Conservation (phyloP, 2,329 filamentous ascomycete genomes). For the Dactylellina cionopaga region DNA sequence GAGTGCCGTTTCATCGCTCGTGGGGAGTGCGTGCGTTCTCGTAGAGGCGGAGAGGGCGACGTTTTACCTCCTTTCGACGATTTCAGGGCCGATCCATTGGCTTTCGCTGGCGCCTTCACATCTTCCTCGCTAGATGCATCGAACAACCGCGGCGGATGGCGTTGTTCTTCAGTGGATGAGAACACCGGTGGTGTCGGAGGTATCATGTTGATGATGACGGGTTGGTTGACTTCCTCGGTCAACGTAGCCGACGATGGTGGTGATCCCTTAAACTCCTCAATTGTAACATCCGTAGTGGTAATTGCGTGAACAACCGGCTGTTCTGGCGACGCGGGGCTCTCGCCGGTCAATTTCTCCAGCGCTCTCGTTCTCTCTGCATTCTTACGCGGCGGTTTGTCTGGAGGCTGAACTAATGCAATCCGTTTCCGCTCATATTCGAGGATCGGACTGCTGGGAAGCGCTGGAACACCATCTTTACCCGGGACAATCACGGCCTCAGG, state of each 20-base stretch:
- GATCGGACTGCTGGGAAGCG: slow-evolving; percentile 42
- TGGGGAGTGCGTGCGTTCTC: slow-evolving; percentile 19
- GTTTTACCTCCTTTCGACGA: slow-evolving; percentile 1
- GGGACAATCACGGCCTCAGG: slow-evolving; percentile 46
- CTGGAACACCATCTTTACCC: slow-evolving; percentile 36
- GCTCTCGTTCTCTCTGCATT: slow-evolving; percentile 26
- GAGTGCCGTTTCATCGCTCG: slow-evolving; percentile 46
- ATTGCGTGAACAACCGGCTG: neutral
- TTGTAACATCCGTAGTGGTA: neutral
- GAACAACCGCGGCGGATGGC: slow-evolving; percentile 27
- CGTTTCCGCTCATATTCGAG: slow-evolving; percentile 23
- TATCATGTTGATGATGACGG: slow-evolving; percentile 36
- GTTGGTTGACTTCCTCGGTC: slow-evolving; percentile 41
- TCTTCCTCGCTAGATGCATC: slow-evolving; percentile 34
- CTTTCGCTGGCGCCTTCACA: neutral
- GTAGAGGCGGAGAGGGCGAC: slow-evolving; percentile 27
- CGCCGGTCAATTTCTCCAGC: slow-evolving; percentile 29
- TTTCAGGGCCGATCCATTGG: slow-evolving; percentile 19
- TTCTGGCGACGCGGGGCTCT: neutral
- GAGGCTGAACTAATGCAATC: slow-evolving; percentile 10
- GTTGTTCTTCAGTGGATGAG: slow-evolving; percentile 7
- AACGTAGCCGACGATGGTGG: slow-evolving; percentile 46
- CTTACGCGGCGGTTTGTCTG: slow-evolving; percentile 21
- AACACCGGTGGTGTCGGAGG: slow-evolving; percentile 37
- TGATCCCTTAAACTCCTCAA: slow-evolving; percentile 28